Evolutionary conservation across 176 grass and related monocot genomes (phyloP).

Genomic region (Oryza rufipogon): DNA sequence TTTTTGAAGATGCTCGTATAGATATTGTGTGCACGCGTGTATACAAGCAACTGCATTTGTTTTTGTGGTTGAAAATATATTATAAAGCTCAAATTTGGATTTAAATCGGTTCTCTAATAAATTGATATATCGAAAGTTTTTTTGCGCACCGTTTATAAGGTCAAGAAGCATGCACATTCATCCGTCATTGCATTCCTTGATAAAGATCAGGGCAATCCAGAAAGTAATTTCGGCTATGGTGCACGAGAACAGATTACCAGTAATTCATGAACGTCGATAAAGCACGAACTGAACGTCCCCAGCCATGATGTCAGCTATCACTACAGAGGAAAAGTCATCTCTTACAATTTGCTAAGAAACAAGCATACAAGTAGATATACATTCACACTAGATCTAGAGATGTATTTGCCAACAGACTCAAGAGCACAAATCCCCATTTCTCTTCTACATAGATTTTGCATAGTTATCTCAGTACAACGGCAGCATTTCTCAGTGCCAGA

Average conservation of each 20-base stretch:
- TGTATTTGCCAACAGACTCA: neutral
- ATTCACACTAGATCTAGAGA: neutral
- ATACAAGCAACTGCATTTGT: too few relatives aligned
- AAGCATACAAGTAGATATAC: neutral
- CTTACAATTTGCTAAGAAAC: neutral
- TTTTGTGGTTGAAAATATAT: too few relatives aligned
- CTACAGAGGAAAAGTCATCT: neutral
- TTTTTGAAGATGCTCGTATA: too few relatives aligned
- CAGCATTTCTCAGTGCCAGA: constrained; percentile 77
- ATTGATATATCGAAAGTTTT: too few relatives aligned
- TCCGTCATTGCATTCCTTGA: too few relatives aligned
- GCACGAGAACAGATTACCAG: neutral
- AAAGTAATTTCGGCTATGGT: neutral
- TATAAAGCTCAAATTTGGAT: too few relatives aligned
- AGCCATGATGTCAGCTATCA: neutral
- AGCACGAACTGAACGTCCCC: neutral
- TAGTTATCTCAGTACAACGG: constrained; percentile 59
- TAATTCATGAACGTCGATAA: neutral
- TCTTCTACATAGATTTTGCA: neutral
- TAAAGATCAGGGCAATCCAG: too few relatives aligned
- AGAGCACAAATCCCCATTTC: neutral
- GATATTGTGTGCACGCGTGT: too few relatives aligned
- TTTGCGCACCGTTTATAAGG: too few relatives aligned
- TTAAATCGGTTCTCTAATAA: too few relatives aligned
- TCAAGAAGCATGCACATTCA: too few relatives aligned